Evolutionary conservation across 2,329 filamentous ascomycete genomes (phyloP), one percentile per base, ranked within the genome.

Genomic region (Penicillium sp.): DNA sequence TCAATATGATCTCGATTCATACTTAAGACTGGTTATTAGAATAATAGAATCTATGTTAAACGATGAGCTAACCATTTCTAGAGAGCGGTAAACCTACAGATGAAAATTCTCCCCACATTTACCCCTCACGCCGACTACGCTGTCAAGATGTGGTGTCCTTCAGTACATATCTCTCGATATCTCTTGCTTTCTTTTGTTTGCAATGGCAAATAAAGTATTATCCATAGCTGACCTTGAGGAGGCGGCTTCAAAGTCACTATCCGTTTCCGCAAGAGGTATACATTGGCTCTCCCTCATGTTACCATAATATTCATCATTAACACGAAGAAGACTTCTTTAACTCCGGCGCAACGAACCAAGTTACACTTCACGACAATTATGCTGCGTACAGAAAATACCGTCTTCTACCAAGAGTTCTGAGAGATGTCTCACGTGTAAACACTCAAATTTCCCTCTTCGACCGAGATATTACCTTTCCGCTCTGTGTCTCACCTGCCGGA

Each of bases 401-500:
- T 48, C 74, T 82, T 11, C 67, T 77, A 3, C 78, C 79, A 3
- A 72, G 78, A 0, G 70, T 80, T 8, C 64, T 80, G 1, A 65
- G 68, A 19, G 69, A 80, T 58, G 76, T 75, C 9, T 72, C 75
- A 52, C 73, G 76, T 51, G 73, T 77, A 48, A 67, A 72, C 53
- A 76, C 75, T 1, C 72, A 69, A 0, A 77, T 75, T 1, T 71
- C 65, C 0, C 70, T 82, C 5, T 77, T 81, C 28, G 78, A 77
- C 7, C 56, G 56, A 58, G 52, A 61, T 50, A 73, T 80, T 53
- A 61, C 70, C 1, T 75, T 84, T 12, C 82, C 83, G 0, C 68
- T 85, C 1, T 79, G 80, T 16, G 75, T 84, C n/a, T 76, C 78
- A 1, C 82, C 81, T 0, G 75, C 80, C 0, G 82, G 79, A 1